These are phyloP conservation scores for Phylloporus sp. DNA, from an alignment of 768 basidiomycete genomes.

Conservation along the genomic window DNA sequence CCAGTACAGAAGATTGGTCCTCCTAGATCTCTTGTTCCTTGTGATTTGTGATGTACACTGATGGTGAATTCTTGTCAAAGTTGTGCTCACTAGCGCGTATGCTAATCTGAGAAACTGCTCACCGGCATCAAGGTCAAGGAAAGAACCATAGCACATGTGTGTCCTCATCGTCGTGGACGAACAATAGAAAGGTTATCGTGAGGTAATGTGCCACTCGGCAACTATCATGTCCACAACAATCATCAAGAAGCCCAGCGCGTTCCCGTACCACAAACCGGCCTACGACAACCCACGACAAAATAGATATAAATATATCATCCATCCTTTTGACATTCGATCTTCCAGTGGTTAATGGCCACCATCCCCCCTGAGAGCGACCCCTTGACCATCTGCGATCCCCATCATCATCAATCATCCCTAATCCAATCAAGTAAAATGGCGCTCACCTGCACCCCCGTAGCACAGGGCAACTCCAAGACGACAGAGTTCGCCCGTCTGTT, in stretches of 20 bases:
- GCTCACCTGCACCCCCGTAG: slow-evolving; percentile 10
- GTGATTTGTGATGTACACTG: too few species aligned
- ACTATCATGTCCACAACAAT: slow-evolving; percentile 9
- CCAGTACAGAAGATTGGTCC: slow-evolving; percentile 43
- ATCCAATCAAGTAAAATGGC: slow-evolving; percentile 18
- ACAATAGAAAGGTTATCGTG: slow-evolving; percentile 13
- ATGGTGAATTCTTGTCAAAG: too few species aligned
- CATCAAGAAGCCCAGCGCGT: too few species aligned
- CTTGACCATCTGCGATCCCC: neutral
- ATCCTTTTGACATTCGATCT: neutral
- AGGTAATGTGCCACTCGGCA: slow-evolving; percentile 18
- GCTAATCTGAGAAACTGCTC: too few species aligned
- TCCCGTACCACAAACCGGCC: slow-evolving; percentile 2
- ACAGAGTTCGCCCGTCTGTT: slow-evolving; percentile 54
- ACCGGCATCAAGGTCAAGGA: too few species aligned
- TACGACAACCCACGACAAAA: slow-evolving; percentile 14
- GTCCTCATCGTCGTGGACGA: slow-evolving; percentile 1
- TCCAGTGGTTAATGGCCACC: slow-evolving; percentile 3
- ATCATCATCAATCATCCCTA: neutral
- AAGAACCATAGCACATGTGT: too few species aligned
- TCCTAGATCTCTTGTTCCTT: too few species aligned
- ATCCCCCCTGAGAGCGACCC: neutral
- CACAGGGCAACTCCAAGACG: slow-evolving; percentile 35
- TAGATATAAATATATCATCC: slow-evolving; percentile 16
- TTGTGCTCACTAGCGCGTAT: too few species aligned